Percentiles rank a stretch among this genome's conserved stretches.
These are phyloP conservation scores for Suillus cothurnatus DNA, from an alignment of 768 basidiomycete species.

Conservation along the genomic window DNA sequence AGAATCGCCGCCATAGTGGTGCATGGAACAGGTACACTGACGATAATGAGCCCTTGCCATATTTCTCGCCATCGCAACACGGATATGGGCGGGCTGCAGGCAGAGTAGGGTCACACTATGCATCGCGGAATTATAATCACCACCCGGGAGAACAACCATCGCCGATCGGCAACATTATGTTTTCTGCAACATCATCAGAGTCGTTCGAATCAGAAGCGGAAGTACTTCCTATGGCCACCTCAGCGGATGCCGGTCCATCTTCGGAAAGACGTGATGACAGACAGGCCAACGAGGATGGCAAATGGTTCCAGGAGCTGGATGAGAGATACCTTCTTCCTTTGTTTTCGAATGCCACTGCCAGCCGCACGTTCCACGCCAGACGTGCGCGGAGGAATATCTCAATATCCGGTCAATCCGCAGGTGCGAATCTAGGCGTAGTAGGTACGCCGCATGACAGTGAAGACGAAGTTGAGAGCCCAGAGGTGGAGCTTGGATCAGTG, in stretches of 20 bases:
- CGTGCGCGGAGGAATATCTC: slow-evolving; percentile 55
- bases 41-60: slow-evolving; percentile 39
- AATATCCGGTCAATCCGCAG: slow-evolving; percentile 20
- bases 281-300: slow-evolving; percentile 68
- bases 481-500: slow-evolving; percentile 45
- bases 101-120: slow-evolving; percentile 63
- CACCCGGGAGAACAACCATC: slow-evolving; percentile 39
- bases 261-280: slow-evolving; percentile 17
- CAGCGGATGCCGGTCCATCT: slow-evolving; percentile 28
- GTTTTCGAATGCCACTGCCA: slow-evolving; percentile 91
- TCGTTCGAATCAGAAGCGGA: slow-evolving; percentile 78
- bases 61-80: slow-evolving; percentile 28
- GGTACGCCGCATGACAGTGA: slow-evolving; percentile 41
- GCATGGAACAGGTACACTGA: slow-evolving; percentile 48
- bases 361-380: slow-evolving; percentile 82
- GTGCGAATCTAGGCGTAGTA: slow-evolving; percentile 22
- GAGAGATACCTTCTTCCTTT: slow-evolving; percentile 92
- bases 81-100: slow-evolving; percentile 37
- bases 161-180: slow-evolving; percentile 37
- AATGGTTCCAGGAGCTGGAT: slow-evolving; percentile 96
- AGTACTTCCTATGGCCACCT: slow-evolving; percentile 73
- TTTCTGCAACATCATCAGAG: slow-evolving; percentile 77
- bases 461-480: slow-evolving; percentile 43
- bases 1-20: slow-evolving; percentile 35
- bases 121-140: slow-evolving; percentile 60